Percentiles rank a stretch among this genome's conserved stretches.
Conservation (phyloP, 768 basidiomycete species). For the Mycena maculata region DNA sequence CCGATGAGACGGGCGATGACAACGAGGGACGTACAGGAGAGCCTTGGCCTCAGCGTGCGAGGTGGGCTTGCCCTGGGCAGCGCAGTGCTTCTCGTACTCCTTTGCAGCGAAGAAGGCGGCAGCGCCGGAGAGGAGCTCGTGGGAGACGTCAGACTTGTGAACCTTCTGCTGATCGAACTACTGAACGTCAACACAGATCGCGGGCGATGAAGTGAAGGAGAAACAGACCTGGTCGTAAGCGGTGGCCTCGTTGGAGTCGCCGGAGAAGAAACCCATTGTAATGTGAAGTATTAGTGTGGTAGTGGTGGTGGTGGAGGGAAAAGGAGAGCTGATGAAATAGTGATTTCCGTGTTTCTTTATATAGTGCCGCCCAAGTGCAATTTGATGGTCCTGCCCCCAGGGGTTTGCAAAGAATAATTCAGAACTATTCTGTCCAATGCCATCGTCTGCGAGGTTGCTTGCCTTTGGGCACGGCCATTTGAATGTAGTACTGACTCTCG, state of each 20-base stretch:
- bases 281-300: not conserved
- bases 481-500: no score
- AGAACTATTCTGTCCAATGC: no score
- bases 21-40: slow-evolving; percentile 48
- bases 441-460: no score
- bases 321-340: slow-evolving; percentile 10
- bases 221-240: slow-evolving; percentile 35
- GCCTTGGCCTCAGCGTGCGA: slow-evolving; percentile 62
- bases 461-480: no score
- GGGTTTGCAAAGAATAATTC: no score
- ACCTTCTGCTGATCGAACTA: slow-evolving; percentile 42
- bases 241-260: slow-evolving; percentile 37
- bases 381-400: no score
- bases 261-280: slow-evolving; percentile 37
- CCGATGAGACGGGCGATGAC: not conserved
- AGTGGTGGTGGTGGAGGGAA: slow-evolving; percentile 5
- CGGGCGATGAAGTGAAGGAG: not conserved
- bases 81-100: slow-evolving; percentile 48
- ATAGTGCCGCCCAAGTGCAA: no score
- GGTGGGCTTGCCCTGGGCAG: slow-evolving; percentile 54
- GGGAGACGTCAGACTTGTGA: slow-evolving; percentile 62
- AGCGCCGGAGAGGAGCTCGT: slow-evolving; percentile 68
- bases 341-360: no score
- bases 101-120: slow-evolving; percentile 53
- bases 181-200: slow-evolving; percentile 22